Conservation (phyloP, 2,329 filamentous ascomycete genomes). For the Diaporthe ampelina region DNA sequence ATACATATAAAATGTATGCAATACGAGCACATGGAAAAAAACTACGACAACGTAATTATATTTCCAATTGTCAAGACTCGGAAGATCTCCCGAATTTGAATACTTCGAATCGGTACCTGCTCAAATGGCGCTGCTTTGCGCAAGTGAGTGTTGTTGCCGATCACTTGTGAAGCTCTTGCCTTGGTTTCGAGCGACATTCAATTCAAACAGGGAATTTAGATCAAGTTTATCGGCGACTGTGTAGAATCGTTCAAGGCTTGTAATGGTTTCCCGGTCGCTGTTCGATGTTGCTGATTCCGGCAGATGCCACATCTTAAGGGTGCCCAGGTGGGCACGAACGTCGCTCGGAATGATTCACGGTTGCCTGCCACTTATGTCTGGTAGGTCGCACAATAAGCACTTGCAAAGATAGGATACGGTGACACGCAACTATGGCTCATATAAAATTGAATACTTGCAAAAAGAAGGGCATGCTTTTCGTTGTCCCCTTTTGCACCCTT, state of each 20-base stretch:
- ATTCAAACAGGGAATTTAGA: not conserved
- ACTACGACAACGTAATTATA: not conserved
- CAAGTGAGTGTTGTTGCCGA: not conserved
- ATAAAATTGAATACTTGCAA: not conserved
- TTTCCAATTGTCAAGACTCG: too few species aligned
- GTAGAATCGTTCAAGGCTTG: not conserved
- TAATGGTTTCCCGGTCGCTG: not conserved
- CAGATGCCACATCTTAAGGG: not conserved
- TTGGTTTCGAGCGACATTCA: not conserved
- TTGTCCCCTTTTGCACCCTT: conserved; percentile 12
- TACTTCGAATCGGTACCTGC: too few species aligned
- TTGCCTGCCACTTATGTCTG: not conserved
- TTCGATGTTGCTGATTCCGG: too few species aligned
- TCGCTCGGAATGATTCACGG: too few species aligned
- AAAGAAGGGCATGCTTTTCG: not conserved
- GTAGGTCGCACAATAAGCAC: not conserved
- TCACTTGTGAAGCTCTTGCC: not conserved
- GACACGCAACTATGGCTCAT: not conserved
- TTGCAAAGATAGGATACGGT: not conserved
- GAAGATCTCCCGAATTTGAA: too few species aligned
- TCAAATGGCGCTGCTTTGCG: not conserved
- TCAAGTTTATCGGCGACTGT: too few species aligned
- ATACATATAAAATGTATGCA: too few species aligned
- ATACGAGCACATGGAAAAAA: too few species aligned
- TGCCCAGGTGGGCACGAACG: too few species aligned